Percentiles rank a stretch among this genome's conserved stretches.
Conservation (phyloP, 345 rosid species). For the Aethionema arabicum region DNA sequence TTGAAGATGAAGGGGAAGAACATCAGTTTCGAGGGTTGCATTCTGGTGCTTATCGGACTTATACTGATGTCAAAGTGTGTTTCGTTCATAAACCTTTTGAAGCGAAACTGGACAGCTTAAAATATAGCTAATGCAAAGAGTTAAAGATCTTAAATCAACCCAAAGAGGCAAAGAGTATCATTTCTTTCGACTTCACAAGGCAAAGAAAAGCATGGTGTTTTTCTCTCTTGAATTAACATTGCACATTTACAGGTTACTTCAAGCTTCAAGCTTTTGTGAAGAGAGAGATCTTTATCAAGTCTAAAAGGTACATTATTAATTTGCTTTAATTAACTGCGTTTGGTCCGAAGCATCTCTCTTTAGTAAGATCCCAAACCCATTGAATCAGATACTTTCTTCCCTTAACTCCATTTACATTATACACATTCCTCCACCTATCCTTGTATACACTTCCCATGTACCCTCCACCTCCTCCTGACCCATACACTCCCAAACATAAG, state of each 20-base stretch:
- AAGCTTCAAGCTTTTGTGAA: constrained; percentile 11
- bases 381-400: constrained; percentile 78
- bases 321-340: constrained; percentile 69
- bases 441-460: constrained; percentile 73
- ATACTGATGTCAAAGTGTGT: constrained; percentile 11
- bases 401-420: constrained; percentile 72
- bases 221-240: no score
- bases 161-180: no score
- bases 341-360: constrained; percentile 84
- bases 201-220: constrained; percentile 1
- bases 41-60: background rate
- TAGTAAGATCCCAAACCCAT: constrained; percentile 90
- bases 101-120: background rate
- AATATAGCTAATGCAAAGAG: constrained; percentile 11
- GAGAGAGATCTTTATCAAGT: background rate
- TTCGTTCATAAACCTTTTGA: background rate
- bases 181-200: constrained; percentile 8
- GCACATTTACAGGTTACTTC: constrained; percentile 10
- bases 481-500: constrained; percentile 89
- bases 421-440: constrained; percentile 70
- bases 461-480: constrained; percentile 96
- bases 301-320: constrained; percentile 1
- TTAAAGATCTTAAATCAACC: no score
- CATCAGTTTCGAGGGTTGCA: background rate
- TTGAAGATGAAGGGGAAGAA: background rate